Evolutionary conservation across 2,329 filamentous ascomycete species (phyloP), one percentile per base, ranked within the genome.

Genomic region (Trichoderma asperellum): DNA sequence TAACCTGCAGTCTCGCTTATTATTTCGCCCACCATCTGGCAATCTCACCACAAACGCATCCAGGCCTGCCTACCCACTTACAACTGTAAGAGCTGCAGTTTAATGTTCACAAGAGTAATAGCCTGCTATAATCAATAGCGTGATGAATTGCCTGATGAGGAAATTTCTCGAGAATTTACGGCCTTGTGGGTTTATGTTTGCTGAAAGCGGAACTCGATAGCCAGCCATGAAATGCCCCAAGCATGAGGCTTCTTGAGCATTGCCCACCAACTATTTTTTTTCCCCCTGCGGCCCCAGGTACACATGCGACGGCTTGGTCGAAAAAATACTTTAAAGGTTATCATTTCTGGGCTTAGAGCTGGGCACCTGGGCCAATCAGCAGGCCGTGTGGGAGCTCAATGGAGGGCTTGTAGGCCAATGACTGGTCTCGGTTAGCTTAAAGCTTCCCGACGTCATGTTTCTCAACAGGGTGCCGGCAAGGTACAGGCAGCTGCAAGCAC

Each of bases 361-460:
- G 27, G 35, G n/a, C 14, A 21, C 6, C 18, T n/a, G 18, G 14
- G n/a, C 62, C 62, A 65, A 65, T 65, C 35, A 65, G 18, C 6
- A 10, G 52, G 27, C 14, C 27, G 27, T 27, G 12, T 16, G 24
- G 18, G 16, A 65, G 52, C 62, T 47, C 6, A 2, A 24, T 7
- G 27, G 24, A 27, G 24, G n/a, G 55, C n/a, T 49, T 55, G 47
- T n/a, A n/a, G 35, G n/a, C 52, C 62, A 65, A 47, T 57, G 53
- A 7, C 35, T 57, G 62, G 62, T 43, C 62, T 47, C 37, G 62
- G 27, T 29, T 56, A 65, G 62, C 62, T 55, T 24, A 18, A 29
- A 55, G 32, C 32, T 64, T 40, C 24, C 49, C 32, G 49, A 64
- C 61, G 61, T 64, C 61, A 64, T 53, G 49, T 49, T 55, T 10